Conservation (phyloP, 176 grass and related monocot species). For the Pontederia crassipes region DNA sequence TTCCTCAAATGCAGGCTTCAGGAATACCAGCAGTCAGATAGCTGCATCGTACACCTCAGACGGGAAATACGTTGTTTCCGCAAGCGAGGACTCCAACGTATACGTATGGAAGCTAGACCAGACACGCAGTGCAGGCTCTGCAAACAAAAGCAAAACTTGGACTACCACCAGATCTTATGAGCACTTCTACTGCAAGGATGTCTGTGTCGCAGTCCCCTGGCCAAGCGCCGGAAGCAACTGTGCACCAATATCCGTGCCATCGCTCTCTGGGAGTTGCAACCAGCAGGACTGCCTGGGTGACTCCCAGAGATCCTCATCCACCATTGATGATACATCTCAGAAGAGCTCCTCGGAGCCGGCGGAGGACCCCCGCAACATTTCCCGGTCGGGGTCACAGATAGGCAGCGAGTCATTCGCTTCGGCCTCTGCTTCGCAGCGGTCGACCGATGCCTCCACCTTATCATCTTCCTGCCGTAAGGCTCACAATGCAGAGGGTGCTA, state of each 20-base stretch:
- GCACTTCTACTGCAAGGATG: slow-evolving; percentile 80
- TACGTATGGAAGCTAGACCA: slow-evolving; percentile 66
- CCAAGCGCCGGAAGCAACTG: slow-evolving; percentile 29
- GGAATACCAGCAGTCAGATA: slow-evolving; percentile 95
- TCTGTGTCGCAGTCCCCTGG: slow-evolving; percentile 74
- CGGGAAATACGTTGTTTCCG: slow-evolving; percentile 53
- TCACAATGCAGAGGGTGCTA: slow-evolving; percentile 14
- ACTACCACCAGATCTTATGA: slow-evolving; percentile 73
- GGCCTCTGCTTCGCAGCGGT: slow-evolving; percentile 17
- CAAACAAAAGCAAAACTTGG: slow-evolving; percentile 43
- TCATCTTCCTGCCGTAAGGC: slow-evolving; percentile 2
- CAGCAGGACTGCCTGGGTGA: neutral
- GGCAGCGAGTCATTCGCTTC: slow-evolving; percentile 19
- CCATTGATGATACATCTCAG: slow-evolving; percentile 11
- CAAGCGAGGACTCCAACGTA: slow-evolving; percentile 90
- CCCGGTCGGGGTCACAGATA: slow-evolving; percentile 5
- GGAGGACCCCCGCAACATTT: neutral
- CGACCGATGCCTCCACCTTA: neutral
- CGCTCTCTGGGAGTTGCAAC: neutral
- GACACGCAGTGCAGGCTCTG: slow-evolving; percentile 16
- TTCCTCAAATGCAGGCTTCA: slow-evolving; percentile 41
- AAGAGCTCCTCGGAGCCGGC: slow-evolving; percentile 9
- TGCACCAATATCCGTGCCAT: slow-evolving; percentile 9
- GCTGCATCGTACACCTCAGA: slow-evolving; percentile 65
- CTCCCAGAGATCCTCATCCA: neutral